Base-by-base conservation (phyloP, 345 rosid genomes). In the Physaria fendleri region DNA sequence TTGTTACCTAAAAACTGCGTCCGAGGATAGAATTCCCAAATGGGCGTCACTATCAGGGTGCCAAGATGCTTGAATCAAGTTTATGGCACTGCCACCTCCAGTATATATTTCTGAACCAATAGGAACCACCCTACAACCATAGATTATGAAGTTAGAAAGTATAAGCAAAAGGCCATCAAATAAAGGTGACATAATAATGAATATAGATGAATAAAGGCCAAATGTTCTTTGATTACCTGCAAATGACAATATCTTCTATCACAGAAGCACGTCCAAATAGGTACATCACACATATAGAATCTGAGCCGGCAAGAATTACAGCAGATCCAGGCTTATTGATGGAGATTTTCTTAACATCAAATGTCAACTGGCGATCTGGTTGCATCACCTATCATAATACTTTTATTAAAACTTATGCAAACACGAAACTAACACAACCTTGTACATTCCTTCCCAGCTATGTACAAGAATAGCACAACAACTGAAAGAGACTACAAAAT, bases 1-100 rank as follows among this genome's bases (percentile, higher is more conserved):
- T 30, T 4, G 24, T 52, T 79, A 90, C 99, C 99, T 87, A 79
- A 94, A 87, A 78, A 85, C 95, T n/a, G 95, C 84, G 64, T 94
- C 99, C 1, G 95, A 87, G 54, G 99, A 93, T 54, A 93, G 87
- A 60, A 93, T 56, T 47, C 95, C 97, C 68, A 94, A 47, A 84
- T 90, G 96, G 20, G 77, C 72, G 38, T 81, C 83, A 61, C 96
- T 90, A 62, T 71, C 85, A 30, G 90, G 97, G 61, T 94, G 97
- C 99, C 99, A 87, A 4, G 64, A 78, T 50, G 75, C 85, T 80
- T 79, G 84, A 22, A 85, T 79, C 18, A 65, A 71, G 53, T 78
- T 76, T 64, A 80, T 76, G n/a, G 58, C 73, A 76, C 78, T 81
- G 67, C 74, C 64, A 53, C 83, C 80, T 54, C 69, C 70, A 17